These are phyloP conservation scores for Diutina sp. DNA, from an alignment of 1,139 yeast genomes.

Conservation along the genomic window DNA sequence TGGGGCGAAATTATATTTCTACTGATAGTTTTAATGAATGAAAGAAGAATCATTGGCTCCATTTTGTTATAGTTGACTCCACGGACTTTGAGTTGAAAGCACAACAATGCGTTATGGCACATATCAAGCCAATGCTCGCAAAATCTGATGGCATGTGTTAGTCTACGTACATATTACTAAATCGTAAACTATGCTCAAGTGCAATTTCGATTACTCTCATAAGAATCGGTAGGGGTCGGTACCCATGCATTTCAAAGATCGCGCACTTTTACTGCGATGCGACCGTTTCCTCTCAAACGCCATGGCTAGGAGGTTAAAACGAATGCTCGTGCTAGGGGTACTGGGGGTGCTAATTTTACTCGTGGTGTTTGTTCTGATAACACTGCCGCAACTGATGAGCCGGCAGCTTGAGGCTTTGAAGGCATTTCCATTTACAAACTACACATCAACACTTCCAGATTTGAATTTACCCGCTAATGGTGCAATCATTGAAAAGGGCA, in stretches of 20 bases:
- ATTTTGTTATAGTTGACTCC: too few species aligned
- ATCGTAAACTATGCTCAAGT: too few species aligned
- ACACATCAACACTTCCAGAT: background rate
- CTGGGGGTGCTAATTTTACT: background rate
- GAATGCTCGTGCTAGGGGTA: background rate
- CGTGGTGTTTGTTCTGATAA: background rate
- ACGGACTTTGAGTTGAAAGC: background rate
- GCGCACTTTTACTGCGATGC: background rate
- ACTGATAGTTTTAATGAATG: conserved; percentile 12
- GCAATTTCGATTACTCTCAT: too few species aligned
- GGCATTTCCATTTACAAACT: background rate
- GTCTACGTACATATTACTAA: too few species aligned
- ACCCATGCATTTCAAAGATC: background rate
- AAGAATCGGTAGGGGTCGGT: too few species aligned
- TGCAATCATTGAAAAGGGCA: conserved; percentile 7
- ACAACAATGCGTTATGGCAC: background rate
- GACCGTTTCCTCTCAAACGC: background rate
- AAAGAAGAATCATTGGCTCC: background rate
- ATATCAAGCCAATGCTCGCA: too few species aligned
- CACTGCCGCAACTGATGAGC: background rate
- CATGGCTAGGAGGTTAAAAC: background rate
- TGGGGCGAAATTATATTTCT: conserved; percentile 38
- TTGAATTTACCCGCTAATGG: conserved; percentile 5
- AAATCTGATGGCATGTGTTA: too few species aligned
- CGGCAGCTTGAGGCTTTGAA: background rate